A percentile compares a stretch with the other conserved stretches of the same genome.
These are phyloP conservation scores for Globisporangium cederbergense DNA, from an alignment of 352 stramenopile genomes.

Conservation along the genomic window DNA sequence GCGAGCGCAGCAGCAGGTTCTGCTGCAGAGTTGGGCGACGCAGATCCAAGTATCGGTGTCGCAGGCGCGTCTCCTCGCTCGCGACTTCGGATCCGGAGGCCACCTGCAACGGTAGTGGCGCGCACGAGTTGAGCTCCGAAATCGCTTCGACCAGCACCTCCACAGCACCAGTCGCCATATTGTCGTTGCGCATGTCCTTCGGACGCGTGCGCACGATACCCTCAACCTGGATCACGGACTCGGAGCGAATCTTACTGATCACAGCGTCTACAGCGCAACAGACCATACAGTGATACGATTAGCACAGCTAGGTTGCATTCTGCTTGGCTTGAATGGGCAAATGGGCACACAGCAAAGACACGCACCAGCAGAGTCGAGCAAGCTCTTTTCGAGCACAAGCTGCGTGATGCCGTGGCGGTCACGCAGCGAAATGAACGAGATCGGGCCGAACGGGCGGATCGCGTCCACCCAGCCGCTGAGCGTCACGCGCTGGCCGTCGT, in stretches of 20 bases:
- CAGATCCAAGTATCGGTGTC: slow-evolving; percentile 80
- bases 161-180: slow-evolving; percentile 66
- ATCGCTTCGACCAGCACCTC: slow-evolving; percentile 72
- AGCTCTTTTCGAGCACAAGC: slow-evolving; percentile 68
- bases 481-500: slow-evolving; percentile 52
- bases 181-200: slow-evolving; percentile 63
- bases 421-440: slow-evolving; percentile 80
- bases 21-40: slow-evolving; percentile 68
- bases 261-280: slow-evolving; percentile 25
- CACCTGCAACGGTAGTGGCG: slow-evolving; percentile 61
- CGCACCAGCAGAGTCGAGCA: slow-evolving; percentile 37
- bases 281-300: not conserved
- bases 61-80: slow-evolving; percentile 74
- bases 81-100: slow-evolving; percentile 47
- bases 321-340: not conserved
- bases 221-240: slow-evolving; percentile 65
- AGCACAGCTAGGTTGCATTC: not conserved
- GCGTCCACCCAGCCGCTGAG: slow-evolving; percentile 82
- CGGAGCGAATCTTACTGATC: slow-evolving; percentile 54
- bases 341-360: not conserved
- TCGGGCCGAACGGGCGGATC: slow-evolving; percentile 67
- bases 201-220: slow-evolving; percentile 58
- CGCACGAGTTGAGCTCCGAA: slow-evolving; percentile 56
- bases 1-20: slow-evolving; percentile 74
- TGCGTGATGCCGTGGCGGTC: slow-evolving; percentile 80